phyloP scores from a whole-genome alignment of 805 yeast species.

The Debaryomyces maramus region DNA sequence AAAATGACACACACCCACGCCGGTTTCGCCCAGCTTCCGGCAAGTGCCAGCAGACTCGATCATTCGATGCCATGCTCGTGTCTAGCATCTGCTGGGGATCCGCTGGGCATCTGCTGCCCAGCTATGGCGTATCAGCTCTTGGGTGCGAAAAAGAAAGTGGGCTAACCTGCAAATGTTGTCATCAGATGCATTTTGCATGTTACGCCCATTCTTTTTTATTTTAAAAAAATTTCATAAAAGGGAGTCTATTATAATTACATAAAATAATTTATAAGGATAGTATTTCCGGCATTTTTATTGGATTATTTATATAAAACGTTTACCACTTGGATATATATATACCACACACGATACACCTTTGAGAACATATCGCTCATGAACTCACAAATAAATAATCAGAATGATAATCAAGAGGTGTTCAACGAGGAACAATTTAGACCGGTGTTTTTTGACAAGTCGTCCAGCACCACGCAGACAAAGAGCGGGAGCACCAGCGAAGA shows the following conservation, averaged over 20 bases:
- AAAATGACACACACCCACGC: too few species aligned
- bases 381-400: conserved; percentile 31
- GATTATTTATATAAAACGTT: not conserved
- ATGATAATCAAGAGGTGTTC: conserved; percentile 32
- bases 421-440: conserved; percentile 33
- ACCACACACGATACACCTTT: not conserved
- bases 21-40: too few species aligned
- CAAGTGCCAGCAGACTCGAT: too few species aligned
- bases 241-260: conserved; percentile 4
- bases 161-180: not conserved
- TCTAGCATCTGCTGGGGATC: too few species aligned
- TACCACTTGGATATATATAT: not conserved
- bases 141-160: conserved; percentile 3
- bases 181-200: conserved; percentile 1
- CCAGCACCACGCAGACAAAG: conserved; percentile 7
- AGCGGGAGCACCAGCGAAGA: conserved; percentile 14
- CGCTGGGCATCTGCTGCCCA: too few species aligned
- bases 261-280: conserved; percentile 1
- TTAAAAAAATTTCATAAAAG: conserved; percentile 3
- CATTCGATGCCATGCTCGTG: too few species aligned
- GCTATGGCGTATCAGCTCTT: too few species aligned
- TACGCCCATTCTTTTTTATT: conserved; percentile 3
- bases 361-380: conserved; percentile 18
- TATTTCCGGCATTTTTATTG: conserved; percentile 1
- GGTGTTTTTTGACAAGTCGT: conserved; percentile 29